Conservation (phyloP, 805 yeast species). For the Dipodascus geniculatus region DNA sequence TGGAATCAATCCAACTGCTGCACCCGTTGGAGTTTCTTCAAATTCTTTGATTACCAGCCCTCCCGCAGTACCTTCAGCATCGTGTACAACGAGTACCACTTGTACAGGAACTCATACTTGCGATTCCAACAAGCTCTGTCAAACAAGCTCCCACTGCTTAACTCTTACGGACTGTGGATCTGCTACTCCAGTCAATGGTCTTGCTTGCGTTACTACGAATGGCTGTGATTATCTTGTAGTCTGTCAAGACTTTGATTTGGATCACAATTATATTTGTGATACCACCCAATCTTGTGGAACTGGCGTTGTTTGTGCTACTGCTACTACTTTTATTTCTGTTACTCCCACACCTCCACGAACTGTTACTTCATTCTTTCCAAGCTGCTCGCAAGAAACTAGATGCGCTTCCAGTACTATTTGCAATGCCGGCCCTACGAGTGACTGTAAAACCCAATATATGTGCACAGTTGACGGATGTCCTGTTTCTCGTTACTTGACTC, state of each 20-base stretch:
- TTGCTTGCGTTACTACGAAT: background rate
- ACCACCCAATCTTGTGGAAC: background rate
- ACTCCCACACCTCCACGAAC: background rate
- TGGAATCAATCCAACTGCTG: background rate
- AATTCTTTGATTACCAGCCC: background rate
- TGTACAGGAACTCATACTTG: background rate
- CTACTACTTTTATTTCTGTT: background rate
- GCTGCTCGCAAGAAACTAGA: background rate
- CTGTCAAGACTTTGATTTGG: background rate
- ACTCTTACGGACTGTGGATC: background rate
- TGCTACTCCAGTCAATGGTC: background rate
- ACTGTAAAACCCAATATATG: background rate
- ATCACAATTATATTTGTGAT: background rate
- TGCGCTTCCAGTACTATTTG: background rate
- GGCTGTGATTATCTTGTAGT: background rate
- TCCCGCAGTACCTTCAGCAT: background rate
- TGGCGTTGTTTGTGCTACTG: constrained; percentile 1
- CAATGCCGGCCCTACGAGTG: background rate
- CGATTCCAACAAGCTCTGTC: background rate
- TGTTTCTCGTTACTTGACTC: background rate
- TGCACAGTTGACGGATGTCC: background rate
- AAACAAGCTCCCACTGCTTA: background rate
- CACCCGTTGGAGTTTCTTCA: background rate
- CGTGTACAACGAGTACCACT: background rate
- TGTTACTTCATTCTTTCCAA: background rate